phyloP scores from a whole-genome alignment of 805 yeast species.

The Zygoascus tannicola region DNA sequence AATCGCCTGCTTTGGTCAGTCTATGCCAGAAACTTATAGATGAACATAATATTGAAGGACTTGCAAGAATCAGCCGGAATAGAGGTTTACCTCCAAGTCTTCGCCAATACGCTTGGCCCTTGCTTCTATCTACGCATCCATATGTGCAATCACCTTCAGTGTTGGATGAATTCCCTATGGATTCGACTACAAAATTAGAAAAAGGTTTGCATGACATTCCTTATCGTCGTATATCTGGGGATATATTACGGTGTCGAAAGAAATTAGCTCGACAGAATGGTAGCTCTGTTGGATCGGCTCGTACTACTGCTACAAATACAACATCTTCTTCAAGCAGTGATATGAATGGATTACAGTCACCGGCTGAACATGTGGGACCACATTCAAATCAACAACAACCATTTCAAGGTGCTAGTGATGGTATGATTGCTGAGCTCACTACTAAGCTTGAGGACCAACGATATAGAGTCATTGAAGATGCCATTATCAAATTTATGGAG shows the following conservation, averaged over 20 bases:
- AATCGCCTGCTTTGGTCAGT: slow-evolving; percentile 41
- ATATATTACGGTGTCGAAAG: slow-evolving; percentile 22
- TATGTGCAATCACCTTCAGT: slow-evolving; percentile 70
- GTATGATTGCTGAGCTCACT: slow-evolving; percentile 1
- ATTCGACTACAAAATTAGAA: slow-evolving; percentile 5
- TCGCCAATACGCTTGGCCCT: slow-evolving; percentile 77
- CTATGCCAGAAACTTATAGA: slow-evolving; percentile 48
- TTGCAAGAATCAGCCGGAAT: slow-evolving; percentile 74
- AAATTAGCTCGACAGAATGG: slow-evolving; percentile 7
- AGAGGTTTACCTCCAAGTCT: slow-evolving; percentile 78
- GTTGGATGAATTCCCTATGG: slow-evolving; percentile 41
- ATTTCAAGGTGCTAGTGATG: not conserved
- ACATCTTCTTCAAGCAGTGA: slow-evolving; percentile 3
- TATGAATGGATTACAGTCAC: no score
- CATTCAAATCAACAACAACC: slow-evolving; percentile 1
- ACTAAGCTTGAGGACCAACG: slow-evolving; percentile 13
- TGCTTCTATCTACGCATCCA: slow-evolving; percentile 72
- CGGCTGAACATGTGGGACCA: no score
- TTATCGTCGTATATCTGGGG: slow-evolving; percentile 25
- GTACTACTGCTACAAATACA: not conserved
- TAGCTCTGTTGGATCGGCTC: slow-evolving; percentile 3
- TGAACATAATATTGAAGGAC: slow-evolving; percentile 57
- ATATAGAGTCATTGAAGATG: slow-evolving; percentile 36
- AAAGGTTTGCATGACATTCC: slow-evolving; percentile 18
- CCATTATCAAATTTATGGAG: slow-evolving; percentile 53